Evolutionary conservation across 176 grass and related monocot genomes (phyloP), one percentile per base, ranked within the genome.

Genomic region (Elymus sibiricus): DNA sequence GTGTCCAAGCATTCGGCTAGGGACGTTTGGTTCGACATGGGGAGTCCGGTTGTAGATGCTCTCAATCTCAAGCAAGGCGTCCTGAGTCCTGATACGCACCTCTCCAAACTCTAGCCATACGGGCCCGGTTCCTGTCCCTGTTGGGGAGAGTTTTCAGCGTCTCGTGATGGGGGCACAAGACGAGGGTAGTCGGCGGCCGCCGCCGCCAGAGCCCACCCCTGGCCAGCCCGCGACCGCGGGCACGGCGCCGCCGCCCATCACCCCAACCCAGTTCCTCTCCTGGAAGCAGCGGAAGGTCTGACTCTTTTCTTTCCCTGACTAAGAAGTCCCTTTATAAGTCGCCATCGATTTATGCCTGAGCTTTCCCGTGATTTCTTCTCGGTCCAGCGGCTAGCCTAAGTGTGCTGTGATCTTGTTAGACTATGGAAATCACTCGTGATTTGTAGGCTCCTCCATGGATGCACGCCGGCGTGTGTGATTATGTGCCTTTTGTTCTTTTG

Each of bases 271-370:
- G 58, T 95, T 95, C 80, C 89, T 95, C 64, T 88, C 93, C 70
- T 98, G 95, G 93, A 98, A 95, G 78, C 91, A 88, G 74, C 93
- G 72, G 25, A 98, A 95, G 93, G 93, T 53, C 72, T 75, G 72
- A 25, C 14, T 9, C 28, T 61, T 15, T 62, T 16, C 59, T 40
- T 10, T 22, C 49, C 47, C 35, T 26, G 9, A 7, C 22, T 35
- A 49, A 22, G 2, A 58, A 21, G 11, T 49, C 56, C 7, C 7
- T 31, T 38, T 74, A 11, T 1, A 1, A 37, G 5, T 38, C 6
- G 22, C 46, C 47, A 61, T 26, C 26, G 17, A 58, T 87, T 83
- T 83, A 77, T 53, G 86, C 21, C 42, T 66, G 11, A 43, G 39
- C 9, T 62, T 78, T 13, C 10, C 6, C 19, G 19, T 44, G 56